Evolutionary conservation across 768 basidiomycete genomes (phyloP).

Genomic region (Clathrus columnatus): DNA sequence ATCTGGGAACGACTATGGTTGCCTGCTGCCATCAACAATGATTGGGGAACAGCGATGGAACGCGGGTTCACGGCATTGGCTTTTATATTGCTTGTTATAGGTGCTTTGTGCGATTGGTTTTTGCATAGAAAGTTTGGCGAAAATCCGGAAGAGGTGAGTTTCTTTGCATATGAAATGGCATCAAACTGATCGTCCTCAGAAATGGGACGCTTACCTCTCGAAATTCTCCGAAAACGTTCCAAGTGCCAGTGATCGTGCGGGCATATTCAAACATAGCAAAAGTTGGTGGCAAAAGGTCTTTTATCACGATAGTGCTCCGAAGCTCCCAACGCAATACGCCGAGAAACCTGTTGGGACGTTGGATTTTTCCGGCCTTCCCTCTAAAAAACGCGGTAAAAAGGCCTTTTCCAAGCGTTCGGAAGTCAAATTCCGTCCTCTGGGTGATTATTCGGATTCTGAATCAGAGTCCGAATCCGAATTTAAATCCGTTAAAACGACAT

Average conservation of each 20-base stretch:
- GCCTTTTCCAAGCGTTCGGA: background rate
- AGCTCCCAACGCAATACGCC: constrained; percentile 18
- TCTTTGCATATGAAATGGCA: background rate
- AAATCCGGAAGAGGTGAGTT: constrained; percentile 56
- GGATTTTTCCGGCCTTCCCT: constrained; percentile 10
- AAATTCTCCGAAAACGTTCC: constrained; percentile 49
- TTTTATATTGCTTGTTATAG: constrained; percentile 40
- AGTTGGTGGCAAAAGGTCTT: constrained; percentile 49
- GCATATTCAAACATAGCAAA: constrained; percentile 44
- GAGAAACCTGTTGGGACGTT: constrained; percentile 19
- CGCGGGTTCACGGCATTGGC: constrained; percentile 51
- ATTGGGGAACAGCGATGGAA: constrained; percentile 49
- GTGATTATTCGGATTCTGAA: constrained; percentile 7
- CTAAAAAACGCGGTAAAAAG: background rate
- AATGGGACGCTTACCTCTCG: constrained; percentile 62
- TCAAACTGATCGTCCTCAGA: constrained; percentile 27
- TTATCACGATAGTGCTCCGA: constrained; percentile 7
- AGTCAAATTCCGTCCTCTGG: constrained; percentile 13
- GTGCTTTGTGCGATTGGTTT: constrained; percentile 46
- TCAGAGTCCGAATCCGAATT: constrained; percentile 9
- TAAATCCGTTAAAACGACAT: constrained; percentile 4
- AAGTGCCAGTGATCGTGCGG: constrained; percentile 37
- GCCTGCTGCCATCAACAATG: constrained; percentile 23
- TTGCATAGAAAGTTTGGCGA: constrained; percentile 48
- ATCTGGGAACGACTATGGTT: constrained; percentile 57